phyloP scores from a whole-genome alignment of 306 rosid species.

The Neltuma alba region DNA sequence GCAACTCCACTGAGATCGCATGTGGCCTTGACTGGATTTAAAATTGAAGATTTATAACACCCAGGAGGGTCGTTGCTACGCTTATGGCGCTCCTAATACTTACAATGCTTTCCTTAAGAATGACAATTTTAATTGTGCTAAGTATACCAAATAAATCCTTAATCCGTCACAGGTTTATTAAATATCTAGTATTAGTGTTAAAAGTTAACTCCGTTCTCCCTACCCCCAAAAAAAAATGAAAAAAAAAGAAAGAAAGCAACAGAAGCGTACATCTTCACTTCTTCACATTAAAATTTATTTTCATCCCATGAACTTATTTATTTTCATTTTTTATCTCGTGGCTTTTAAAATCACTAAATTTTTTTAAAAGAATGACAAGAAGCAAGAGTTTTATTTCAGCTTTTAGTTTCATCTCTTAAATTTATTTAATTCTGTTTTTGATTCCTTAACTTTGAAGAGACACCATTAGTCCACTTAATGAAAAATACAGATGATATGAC shows the following conservation, averaged over 20 bases:
- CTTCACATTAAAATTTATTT: neutral
- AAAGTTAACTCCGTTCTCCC: neutral
- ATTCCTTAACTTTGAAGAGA: neutral
- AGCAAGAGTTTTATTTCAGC: neutral
- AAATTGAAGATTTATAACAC: conserved; percentile 2
- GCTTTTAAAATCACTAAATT: neutral
- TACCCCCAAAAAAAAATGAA: too few relatives aligned
- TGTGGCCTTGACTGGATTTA: conserved; percentile 21
- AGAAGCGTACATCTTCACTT: neutral
- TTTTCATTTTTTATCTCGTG: neutral
- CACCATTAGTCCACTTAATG: neutral
- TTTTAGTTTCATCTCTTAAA: neutral
- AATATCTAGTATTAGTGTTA: neutral
- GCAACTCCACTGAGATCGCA: conserved; percentile 3
- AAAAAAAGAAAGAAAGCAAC: neutral
- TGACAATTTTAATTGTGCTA: neutral
- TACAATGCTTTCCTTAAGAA: neutral
- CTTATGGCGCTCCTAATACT: neutral
- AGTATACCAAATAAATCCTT: neutral
- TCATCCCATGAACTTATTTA: neutral
- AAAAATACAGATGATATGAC: neutral
- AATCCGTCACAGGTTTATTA: neutral
- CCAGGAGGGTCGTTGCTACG: neutral
- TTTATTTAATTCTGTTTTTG: neutral
- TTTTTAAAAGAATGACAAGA: neutral